Evolutionary conservation across 805 yeast species (phyloP), one percentile per base, ranked within the genome.

Genomic region (Nakazawaea ishiwadae): DNA sequence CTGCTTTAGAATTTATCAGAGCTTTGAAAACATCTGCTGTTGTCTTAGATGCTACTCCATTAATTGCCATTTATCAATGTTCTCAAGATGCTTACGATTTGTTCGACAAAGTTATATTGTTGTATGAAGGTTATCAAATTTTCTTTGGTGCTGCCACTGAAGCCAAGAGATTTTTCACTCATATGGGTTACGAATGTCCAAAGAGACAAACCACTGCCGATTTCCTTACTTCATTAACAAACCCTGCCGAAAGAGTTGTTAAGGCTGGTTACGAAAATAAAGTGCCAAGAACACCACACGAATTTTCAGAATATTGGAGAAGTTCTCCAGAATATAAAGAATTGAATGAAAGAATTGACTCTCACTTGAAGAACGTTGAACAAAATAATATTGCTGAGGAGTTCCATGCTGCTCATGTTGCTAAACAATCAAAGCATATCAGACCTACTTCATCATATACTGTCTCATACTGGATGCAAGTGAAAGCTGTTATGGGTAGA

Each of bases 1-100:
- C 84, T 36, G 86, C 86, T 24, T 64, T 77, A 52, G 84, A 79
- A 53, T 79, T 80, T 51, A 68, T 76, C 45, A 64, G 72, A 49
- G 79, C 81, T 18, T 65, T 80, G 50, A 77, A 74, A 55, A 65
- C 77, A 1, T 68, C 79, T 3, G 79, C 84, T n/a, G 52, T 62
- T 23, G 51, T 73, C n/a, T 50, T 66, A 48, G 71, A 70, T 18
- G 63, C 69, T 16, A 73, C 78, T 8, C 75, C 78, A 1, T 60
- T 74, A 45, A 69, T 74, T 55, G 78, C 79, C 38, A 73, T 74
- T 47, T 65, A 65, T 44, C 70, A 65, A 47, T 65, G 69, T 53
- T 65, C 70, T n/a, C 69, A 65, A 47, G 69, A 60, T 47, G 68
- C 71, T 2, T 68, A 67, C 50, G 70, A 68, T 44, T 51, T 66